These are phyloP conservation scores for Batkoa obscura DNA, from an alignment of 371 early-diverging fungal genomes.

Conservation along the genomic window DNA sequence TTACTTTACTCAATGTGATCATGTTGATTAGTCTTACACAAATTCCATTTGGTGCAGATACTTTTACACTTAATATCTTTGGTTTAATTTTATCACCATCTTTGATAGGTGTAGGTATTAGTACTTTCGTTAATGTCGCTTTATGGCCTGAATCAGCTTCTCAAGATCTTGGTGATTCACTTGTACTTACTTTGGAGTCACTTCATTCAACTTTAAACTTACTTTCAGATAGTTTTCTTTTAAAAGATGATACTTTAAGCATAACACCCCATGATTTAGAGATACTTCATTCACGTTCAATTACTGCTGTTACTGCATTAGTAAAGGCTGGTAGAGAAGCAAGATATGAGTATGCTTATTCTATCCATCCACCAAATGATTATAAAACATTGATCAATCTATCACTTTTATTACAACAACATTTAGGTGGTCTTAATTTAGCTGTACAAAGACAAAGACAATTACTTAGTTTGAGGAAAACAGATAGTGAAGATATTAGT, in stretches of 20 bases:
- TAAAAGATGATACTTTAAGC: neutral
- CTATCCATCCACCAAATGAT: conserved; percentile 2
- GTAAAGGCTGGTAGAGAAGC: conserved; percentile 3
- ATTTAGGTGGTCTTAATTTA: neutral
- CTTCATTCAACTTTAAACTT: neutral
- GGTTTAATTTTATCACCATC: neutral
- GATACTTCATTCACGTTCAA: neutral
- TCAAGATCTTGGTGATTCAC: neutral
- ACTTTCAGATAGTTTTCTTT: neutral
- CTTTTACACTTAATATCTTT: neutral
- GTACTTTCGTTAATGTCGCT: neutral
- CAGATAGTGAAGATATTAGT: neutral
- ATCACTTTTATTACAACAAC: neutral
- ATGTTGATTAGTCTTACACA: neutral
- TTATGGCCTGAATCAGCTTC: conserved; percentile 4
- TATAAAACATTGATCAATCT: neutral
- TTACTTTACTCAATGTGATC: neutral
- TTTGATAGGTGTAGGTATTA: neutral
- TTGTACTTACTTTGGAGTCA: neutral
- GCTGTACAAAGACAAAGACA: conserved; percentile 2
- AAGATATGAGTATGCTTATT: conserved; percentile 1
- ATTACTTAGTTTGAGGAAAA: neutral
- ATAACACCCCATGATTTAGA: neutral
- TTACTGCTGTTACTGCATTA: neutral
- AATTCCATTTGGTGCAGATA: neutral